Evolutionary conservation across 2,329 filamentous ascomycete species (phyloP).

Genomic region (Aspergillus sp.): DNA sequence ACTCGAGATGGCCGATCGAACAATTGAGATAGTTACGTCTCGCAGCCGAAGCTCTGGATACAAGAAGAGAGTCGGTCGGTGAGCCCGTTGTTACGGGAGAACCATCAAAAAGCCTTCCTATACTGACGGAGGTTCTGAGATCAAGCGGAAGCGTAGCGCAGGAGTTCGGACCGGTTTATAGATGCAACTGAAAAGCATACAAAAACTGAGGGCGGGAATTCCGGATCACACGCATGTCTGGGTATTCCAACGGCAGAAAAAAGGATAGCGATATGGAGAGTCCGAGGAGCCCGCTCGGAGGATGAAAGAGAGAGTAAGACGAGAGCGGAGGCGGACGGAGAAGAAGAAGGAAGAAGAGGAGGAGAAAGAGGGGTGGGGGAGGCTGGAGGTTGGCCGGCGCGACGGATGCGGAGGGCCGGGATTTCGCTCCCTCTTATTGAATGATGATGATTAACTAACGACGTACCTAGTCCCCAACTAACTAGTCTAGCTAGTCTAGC

Average conservation of each 20-base stretch:
- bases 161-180: too few relatives aligned
- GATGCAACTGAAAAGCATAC: not conserved
- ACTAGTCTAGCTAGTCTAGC: too few relatives aligned
- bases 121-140: too few relatives aligned
- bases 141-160: too few relatives aligned
- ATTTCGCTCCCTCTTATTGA: not conserved
- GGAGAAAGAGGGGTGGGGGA: not conserved
- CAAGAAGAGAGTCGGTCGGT: too few relatives aligned
- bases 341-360: not conserved
- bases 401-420: slow-evolving; percentile 5
- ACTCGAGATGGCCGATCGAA: too few relatives aligned
- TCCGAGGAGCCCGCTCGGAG: not conserved
- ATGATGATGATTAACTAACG: not conserved
- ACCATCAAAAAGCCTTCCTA: too few relatives aligned
- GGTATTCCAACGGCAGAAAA: not conserved
- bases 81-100: too few relatives aligned
- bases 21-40: too few relatives aligned
- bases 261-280: not conserved
- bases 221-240: slow-evolving; percentile 1
- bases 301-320: not conserved
- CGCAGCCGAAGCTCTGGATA: too few relatives aligned
- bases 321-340: not conserved
- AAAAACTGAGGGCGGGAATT: not conserved
- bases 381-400: not conserved
- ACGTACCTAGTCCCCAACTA: not conserved